These are phyloP conservation scores for Fusarium luffae DNA, from an alignment of 2,329 filamentous ascomycete genomes.

Conservation along the genomic window DNA sequence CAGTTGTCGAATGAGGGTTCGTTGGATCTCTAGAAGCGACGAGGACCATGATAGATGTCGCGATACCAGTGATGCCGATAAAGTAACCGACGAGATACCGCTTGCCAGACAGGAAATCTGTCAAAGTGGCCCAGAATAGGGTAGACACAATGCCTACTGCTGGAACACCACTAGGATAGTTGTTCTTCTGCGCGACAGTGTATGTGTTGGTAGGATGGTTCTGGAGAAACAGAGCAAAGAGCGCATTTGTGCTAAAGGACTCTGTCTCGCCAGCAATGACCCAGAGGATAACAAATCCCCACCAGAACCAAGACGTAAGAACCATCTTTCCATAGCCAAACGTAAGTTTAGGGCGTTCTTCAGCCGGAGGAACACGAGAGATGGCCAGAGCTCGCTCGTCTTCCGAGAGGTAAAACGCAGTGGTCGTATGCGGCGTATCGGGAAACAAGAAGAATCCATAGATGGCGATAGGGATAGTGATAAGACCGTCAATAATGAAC, in stretches of 20 bases:
- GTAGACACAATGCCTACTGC: slow-evolving; percentile 69
- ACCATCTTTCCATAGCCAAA: slow-evolving; percentile 64
- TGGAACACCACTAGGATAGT: slow-evolving; percentile 67
- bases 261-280: slow-evolving; percentile 78
- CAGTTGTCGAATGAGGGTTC: slow-evolving; percentile 56
- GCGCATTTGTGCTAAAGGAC: slow-evolving; percentile 73
- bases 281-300: slow-evolving; percentile 74
- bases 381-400: slow-evolving; percentile 59
- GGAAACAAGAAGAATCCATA: slow-evolving; percentile 53
- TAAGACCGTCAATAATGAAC: slow-evolving; percentile 75
- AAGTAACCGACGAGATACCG: slow-evolving; percentile 75
- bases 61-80: slow-evolving; percentile 72
- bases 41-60: slow-evolving; percentile 71
- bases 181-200: slow-evolving; percentile 62
- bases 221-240: slow-evolving; percentile 64
- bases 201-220: slow-evolving; percentile 57
- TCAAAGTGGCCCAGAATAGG: slow-evolving; percentile 75
- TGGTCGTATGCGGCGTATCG: slow-evolving; percentile 59
- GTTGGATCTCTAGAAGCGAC: slow-evolving; percentile 58
- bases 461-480: slow-evolving; percentile 51
- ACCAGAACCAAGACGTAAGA: slow-evolving; percentile 71
- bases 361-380: slow-evolving; percentile 53
- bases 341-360: slow-evolving; percentile 58
- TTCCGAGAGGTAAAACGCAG: slow-evolving; percentile 57
- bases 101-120: slow-evolving; percentile 71